Evolutionary conservation across 331 rosid genomes (phyloP), one percentile per base, ranked within the genome.

Genomic region (Pyrus hybrid): DNA sequence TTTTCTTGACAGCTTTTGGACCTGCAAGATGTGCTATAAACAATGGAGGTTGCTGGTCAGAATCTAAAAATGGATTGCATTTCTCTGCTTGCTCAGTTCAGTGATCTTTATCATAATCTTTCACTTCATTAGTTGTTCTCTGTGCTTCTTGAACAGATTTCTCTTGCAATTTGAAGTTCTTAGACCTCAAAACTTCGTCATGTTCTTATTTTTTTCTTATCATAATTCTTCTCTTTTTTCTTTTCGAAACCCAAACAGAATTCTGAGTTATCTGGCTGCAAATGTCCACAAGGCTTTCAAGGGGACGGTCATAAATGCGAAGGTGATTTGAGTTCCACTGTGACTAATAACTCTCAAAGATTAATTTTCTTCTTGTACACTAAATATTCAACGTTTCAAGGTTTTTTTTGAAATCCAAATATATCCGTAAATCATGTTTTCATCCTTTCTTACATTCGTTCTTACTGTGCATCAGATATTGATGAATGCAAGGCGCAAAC

Each of bases 31-130:
- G 99, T 66, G 60, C 96, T n/a, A 61, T 90, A 63, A 83, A 85
- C 82, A 86, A 91, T 37, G 99, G 99, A 70, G 97, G 97, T 20
- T 94, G 99, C 82, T 94, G 99, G 99, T 87, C 91, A 25, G 93
- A 86, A n/a, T 78, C 77, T 45, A 86, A 16, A 83, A 33, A 88
- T 11, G 84, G 76, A 76, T 45, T 77, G 7, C 74, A 84, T 63
- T 79, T 79, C 87, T 86, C 99, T 1, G 97, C 99, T 80, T 94
- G 99, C 86, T 91, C 92, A 88, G 99, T 94, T 93, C 77, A 87
- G 99, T 92, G 86, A 62, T 72, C 18, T 79, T 77, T 62, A 61
- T 69, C 63, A 74, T 70, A 72, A 67, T 61, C 72, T 83, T 76
- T 28, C 33, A 21, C 47, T 26, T 45, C 18, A 3, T 82, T 77